Conservation (phyloP, 2,329 filamentous ascomycete species). For the Metarhizium brunneum region DNA sequence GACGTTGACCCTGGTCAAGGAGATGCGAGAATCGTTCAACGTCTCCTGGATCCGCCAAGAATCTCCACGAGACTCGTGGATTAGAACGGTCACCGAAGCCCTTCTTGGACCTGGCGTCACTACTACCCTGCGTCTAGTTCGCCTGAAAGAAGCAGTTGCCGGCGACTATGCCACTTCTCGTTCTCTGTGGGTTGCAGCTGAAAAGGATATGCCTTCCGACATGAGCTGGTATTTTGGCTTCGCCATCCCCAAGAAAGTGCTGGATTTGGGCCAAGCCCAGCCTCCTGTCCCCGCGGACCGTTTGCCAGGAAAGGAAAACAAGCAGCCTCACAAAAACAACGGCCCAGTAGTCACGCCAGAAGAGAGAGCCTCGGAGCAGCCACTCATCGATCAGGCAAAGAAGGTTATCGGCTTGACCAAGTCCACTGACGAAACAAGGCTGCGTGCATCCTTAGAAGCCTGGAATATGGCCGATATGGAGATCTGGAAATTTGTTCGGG, state of each 20-base stretch:
- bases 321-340: conserved; percentile 26
- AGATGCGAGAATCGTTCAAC: conserved; percentile 51
- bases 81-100: conserved; percentile 60
- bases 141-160: conserved; percentile 75
- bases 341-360: conserved; percentile 42
- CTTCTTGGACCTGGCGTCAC: conserved; percentile 53
- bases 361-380: conserved; percentile 44
- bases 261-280: conserved; percentile 26
- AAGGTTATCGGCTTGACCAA: conserved; percentile 42
- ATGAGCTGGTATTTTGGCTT: conserved; percentile 91
- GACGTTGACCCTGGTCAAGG: conserved; percentile 62
- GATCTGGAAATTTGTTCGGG: conserved; percentile 65
- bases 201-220: conserved; percentile 53
- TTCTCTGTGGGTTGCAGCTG: conserved; percentile 75
- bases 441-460: conserved; percentile 50
- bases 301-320: conserved; percentile 8
- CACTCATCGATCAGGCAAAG: conserved; percentile 37
- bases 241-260: conserved; percentile 51
- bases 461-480: conserved; percentile 68
- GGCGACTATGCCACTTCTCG: conserved; percentile 52
- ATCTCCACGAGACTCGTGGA: conserved; percentile 70
- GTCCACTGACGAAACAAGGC: conserved; percentile 30
- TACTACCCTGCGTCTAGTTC: conserved; percentile 56
- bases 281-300: conserved; percentile 17
- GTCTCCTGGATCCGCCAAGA: conserved; percentile 56